Conservation (phyloP, 345 rosid genomes). For the Mallotus nudiflorus region DNA sequence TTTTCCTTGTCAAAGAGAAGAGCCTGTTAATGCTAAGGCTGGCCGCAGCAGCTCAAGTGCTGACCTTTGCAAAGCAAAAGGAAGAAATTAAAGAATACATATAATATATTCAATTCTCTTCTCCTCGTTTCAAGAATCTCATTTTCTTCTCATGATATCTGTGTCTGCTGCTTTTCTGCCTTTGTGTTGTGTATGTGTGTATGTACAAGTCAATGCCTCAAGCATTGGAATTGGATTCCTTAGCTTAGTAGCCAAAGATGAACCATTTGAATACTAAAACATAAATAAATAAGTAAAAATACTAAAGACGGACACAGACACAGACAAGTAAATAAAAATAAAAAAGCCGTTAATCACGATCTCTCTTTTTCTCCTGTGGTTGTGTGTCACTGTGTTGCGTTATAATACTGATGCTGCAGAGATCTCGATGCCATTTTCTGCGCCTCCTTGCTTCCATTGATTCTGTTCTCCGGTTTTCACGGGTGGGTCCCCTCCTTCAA, state of each 20-base stretch:
- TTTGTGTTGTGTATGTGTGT: too few species aligned
- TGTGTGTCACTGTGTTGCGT: too few species aligned
- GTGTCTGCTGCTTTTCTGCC: too few species aligned
- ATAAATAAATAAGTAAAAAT: too few species aligned
- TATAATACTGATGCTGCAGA: slow-evolving; percentile 26
- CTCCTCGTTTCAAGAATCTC: slow-evolving; percentile 77
- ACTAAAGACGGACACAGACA: too few species aligned
- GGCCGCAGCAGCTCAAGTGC: too few species aligned
- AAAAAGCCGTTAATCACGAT: slow-evolving; percentile 61
- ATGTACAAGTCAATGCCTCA: slow-evolving; percentile 63
- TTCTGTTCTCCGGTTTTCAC: slow-evolving; percentile 4
- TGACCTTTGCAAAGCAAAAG: slow-evolving; percentile 55
- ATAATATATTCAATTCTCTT: not conserved
- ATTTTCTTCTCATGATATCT: slow-evolving; percentile 5
- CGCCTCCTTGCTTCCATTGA: not conserved
- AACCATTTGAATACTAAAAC: too few species aligned
- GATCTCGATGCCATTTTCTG: slow-evolving; percentile 41
- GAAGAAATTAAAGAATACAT: not conserved
- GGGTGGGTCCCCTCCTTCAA: not conserved
- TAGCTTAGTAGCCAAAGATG: too few species aligned
- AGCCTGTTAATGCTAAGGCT: not conserved
- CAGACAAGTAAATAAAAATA: slow-evolving; percentile 12
- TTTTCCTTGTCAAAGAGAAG: slow-evolving; percentile 39
- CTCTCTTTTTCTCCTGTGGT: slow-evolving; percentile 32
- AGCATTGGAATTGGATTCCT: slow-evolving; percentile 57